These are phyloP conservation scores for Polyplosphaeria fusca DNA, from an alignment of 495 filamentous ascomycete genomes.

Conservation along the genomic window DNA sequence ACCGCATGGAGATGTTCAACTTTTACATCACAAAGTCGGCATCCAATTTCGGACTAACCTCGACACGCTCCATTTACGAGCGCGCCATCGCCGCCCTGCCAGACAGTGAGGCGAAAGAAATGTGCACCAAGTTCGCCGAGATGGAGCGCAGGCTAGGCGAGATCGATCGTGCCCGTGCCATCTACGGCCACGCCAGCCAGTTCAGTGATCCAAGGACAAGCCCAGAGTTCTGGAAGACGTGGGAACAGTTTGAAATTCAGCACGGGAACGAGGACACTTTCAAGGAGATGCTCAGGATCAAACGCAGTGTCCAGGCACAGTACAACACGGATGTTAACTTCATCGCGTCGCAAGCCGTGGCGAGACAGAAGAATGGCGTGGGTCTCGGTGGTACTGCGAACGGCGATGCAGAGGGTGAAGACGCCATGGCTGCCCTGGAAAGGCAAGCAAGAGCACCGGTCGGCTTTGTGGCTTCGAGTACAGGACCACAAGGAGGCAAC, in stretches of 20 bases:
- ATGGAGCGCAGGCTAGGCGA: conserved; percentile 97
- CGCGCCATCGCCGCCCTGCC: conserved; percentile 87
- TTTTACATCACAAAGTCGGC: conserved; percentile 99
- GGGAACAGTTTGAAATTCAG: conserved; percentile 94
- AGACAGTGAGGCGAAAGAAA: conserved; percentile 89
- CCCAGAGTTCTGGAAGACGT: conserved; percentile 89
- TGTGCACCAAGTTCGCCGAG: conserved; percentile 98
- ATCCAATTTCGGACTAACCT: conserved; percentile 94
- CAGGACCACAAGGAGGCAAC: conserved; percentile 72
- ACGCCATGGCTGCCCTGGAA: conserved; percentile 91
- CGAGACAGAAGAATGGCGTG: conserved; percentile 63
- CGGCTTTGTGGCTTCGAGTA: conserved; percentile 87
- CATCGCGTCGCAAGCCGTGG: conserved; percentile 93
- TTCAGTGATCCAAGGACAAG: conserved; percentile 94
- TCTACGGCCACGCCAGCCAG: conserved; percentile 94
- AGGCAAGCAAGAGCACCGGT: conserved; percentile 82
- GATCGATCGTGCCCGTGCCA: conserved; percentile 91
- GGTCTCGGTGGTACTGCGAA: conserved; percentile 37
- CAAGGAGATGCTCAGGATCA: conserved; percentile 98
- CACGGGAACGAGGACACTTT: conserved; percentile 99
- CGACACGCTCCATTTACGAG: conserved; percentile 96
- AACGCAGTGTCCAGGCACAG: conserved; percentile 93
- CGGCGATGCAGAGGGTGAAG: conserved; percentile 37
- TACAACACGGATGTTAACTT: conserved; percentile 97
- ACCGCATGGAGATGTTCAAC: conserved; percentile 96